Base-by-base conservation (phyloP, 2,329 filamentous ascomycete species). In the Botrytis fragariae region DNA sequence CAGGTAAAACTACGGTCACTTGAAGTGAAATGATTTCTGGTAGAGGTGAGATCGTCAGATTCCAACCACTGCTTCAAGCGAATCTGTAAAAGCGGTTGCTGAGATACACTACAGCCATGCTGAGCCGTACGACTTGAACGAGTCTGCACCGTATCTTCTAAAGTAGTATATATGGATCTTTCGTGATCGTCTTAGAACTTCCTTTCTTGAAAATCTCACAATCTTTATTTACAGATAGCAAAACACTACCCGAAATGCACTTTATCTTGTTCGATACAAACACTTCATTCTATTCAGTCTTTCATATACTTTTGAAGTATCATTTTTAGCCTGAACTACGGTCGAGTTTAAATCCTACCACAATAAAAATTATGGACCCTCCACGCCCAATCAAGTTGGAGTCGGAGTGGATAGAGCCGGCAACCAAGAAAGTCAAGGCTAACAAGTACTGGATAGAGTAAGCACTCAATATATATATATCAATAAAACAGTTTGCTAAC, bases 61-160 rank as follows among this genome's bases (percentile, higher is more conserved):
- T 39, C 1, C 0, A 25, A 4, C 5, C n/a, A 18, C 2, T 18
- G n/a, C 1, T 29, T 57, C 51, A 18, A 32, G 6, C n/a, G 7
- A 57, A 16, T 29, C 0, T 18, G 12, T 35, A 35, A n/a, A 20
- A 18, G 4, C n/a, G 4, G 1, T 35, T 8, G n/a, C 29, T 29
- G 51, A n/a, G 2, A 25, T 10, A 29, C 7, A 42, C 20, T 39
- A 61, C 12, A 20, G 60, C 37, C 14, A 42, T 39, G n/a, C 7
- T 9, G 16, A 8, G 37, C 14, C 37, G 22, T 29, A 20, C 14
- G 12, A 42, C 8, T 8, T 18, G 25, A 7, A 20, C 7, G 14
- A 4, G 6, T 6, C 25, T 10, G 14, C 12, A 42, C 60, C 12
- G 37, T 8, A 18, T n/a, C 60, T 29, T 18, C 22, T 9, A 42